phyloP scores from a whole-genome alignment of 306 rosid genomes.

The Morella rubra region DNA sequence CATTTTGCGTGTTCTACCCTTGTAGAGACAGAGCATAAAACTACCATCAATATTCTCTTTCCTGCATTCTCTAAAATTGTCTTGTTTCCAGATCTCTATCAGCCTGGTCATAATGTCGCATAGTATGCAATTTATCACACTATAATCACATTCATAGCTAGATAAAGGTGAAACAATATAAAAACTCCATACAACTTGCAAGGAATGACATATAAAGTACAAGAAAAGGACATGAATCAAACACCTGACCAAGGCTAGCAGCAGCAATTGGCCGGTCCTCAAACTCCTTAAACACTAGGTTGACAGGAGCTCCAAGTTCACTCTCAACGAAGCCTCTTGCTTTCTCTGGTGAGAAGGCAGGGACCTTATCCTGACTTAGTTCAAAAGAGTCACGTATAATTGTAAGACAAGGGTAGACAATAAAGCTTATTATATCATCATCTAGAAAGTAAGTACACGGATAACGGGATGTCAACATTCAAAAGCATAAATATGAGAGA shows the following conservation, averaged over 20 bases:
- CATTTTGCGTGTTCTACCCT: not conserved
- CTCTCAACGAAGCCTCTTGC: slow-evolving; percentile 72
- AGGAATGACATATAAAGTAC: not conserved
- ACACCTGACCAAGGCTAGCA: slow-evolving; percentile 97
- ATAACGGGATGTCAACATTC: not conserved
- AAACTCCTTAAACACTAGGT: slow-evolving; percentile 67
- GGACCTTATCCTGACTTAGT: slow-evolving; percentile 73
- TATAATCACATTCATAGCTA: too few relatives aligned
- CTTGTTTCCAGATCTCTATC: not conserved
- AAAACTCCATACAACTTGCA: not conserved
- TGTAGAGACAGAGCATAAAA: not conserved
- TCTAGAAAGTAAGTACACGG: not conserved
- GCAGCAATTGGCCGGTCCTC: slow-evolving; percentile 93
- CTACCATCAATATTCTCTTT: not conserved
- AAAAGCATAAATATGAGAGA: slow-evolving; percentile 1
- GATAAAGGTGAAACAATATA: not conserved
- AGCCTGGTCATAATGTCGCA: not conserved
- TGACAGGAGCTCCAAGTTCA: slow-evolving; percentile 71
- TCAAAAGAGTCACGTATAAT: slow-evolving; percentile 16
- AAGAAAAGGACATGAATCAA: slow-evolving; percentile 15
- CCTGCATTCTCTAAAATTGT: not conserved
- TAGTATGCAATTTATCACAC: too few relatives aligned
- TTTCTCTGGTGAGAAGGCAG: slow-evolving; percentile 84
- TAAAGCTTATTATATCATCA: not conserved
- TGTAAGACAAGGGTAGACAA: slow-evolving; percentile 9